phyloP scores from a whole-genome alignment of 2,329 filamentous ascomycete species.

The Cercospora zeae-maydis region DNA sequence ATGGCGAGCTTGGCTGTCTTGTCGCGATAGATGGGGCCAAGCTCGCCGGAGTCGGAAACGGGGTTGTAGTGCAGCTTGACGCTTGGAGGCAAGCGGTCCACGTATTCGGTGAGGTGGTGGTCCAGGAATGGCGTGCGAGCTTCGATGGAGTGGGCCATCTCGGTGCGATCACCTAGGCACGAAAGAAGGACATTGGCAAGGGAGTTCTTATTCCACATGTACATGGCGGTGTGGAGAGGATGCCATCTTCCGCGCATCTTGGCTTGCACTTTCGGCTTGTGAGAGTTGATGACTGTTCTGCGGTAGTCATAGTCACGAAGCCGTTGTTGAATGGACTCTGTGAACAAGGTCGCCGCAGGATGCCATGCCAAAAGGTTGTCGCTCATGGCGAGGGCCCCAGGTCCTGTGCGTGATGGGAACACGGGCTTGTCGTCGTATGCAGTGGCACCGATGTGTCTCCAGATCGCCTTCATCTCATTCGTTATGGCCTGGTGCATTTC shows the following conservation, averaged over 20 bases:
- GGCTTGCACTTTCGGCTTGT: too few relatives aligned
- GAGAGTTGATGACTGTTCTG: too few relatives aligned
- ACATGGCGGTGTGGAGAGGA: slow-evolving; percentile 41
- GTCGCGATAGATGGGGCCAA: slow-evolving; percentile 13
- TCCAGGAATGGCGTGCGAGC: slow-evolving; percentile 44
- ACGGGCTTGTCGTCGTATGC: slow-evolving; percentile 18
- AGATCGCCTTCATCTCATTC: not conserved
- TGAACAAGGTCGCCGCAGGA: slow-evolving; percentile 8
- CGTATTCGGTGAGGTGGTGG: slow-evolving; percentile 40
- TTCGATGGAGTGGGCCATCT: slow-evolving; percentile 45
- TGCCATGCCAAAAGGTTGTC: slow-evolving; percentile 24
- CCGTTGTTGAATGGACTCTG: not conserved
- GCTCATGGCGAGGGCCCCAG: slow-evolving; percentile 37
- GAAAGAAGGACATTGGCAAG: slow-evolving; percentile 42
- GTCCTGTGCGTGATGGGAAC: not conserved
- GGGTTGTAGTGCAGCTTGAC: slow-evolving; percentile 37
- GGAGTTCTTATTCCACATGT: slow-evolving; percentile 39
- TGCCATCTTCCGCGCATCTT: slow-evolving; percentile 40
- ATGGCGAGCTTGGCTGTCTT: slow-evolving; percentile 45
- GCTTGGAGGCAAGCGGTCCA: slow-evolving; percentile 39
- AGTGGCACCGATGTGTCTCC: not conserved
- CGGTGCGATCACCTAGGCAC: slow-evolving; percentile 45
- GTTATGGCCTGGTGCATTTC: slow-evolving; percentile 17
- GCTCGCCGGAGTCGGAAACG: not conserved
- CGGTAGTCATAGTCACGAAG: slow-evolving; percentile 18